These are phyloP conservation scores for Neonectria magnoliae DNA, from an alignment of 2,329 filamentous ascomycete species.

Conservation along the genomic window DNA sequence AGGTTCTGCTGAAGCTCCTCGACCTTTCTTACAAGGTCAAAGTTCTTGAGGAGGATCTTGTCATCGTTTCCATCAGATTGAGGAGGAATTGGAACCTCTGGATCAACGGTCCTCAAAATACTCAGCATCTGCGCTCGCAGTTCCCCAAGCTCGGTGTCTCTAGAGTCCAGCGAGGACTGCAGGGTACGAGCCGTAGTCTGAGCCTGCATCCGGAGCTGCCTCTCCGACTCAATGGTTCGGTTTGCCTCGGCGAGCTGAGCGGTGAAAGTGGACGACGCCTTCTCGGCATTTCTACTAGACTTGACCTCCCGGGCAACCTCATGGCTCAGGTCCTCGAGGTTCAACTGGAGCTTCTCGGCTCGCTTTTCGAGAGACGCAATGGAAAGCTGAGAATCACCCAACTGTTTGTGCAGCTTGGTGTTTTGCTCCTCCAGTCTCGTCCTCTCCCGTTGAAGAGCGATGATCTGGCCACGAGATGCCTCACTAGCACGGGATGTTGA, in stretches of 20 bases:
- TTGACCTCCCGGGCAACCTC: constrained; percentile 92
- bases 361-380: constrained; percentile 91
- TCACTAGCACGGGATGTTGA: constrained; percentile 88
- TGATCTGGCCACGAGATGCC: constrained; percentile 79
- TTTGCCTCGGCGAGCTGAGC: constrained; percentile 90
- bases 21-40: constrained; percentile 86
- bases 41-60: constrained; percentile 77
- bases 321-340: constrained; percentile 90
- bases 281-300: constrained; percentile 88
- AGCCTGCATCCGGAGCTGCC: constrained; percentile 84
- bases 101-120: constrained; percentile 88
- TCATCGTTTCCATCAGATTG: constrained; percentile 68
- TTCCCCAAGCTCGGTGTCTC: constrained; percentile 83
- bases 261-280: constrained; percentile 80
- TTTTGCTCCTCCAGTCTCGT: constrained; percentile 83
- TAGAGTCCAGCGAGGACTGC: constrained; percentile 80
- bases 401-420: constrained; percentile 80
- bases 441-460: constrained; percentile 85
- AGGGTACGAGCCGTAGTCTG: constrained; percentile 86
- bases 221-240: constrained; percentile 88
- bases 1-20: constrained; percentile 91
- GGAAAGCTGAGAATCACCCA: constrained; percentile 85
- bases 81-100: constrained; percentile 72
- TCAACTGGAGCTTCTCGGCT: constrained; percentile 89
- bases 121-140: constrained; percentile 82